Conservation (phyloP, 177 flowering plant species). For the Vitis hybrid region DNA sequence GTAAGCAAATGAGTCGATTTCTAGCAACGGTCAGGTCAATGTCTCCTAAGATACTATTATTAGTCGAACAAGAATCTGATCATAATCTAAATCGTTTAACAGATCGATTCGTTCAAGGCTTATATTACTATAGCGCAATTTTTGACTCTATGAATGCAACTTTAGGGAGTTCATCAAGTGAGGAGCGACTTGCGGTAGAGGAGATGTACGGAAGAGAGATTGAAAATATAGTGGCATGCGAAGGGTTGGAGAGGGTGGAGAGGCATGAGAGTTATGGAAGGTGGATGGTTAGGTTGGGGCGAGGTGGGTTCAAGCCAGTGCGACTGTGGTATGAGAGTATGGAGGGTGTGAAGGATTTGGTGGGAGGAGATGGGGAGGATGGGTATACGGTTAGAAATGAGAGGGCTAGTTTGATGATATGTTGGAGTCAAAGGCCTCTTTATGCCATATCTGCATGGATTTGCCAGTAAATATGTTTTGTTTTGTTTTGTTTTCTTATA, state of each 20-base stretch:
- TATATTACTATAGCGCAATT: constrained; percentile 40
- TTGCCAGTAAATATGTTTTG: constrained; percentile 8
- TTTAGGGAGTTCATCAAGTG: constrained; percentile 6
- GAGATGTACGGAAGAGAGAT: constrained; percentile 49
- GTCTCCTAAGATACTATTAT: constrained; percentile 36
- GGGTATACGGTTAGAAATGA: constrained; percentile 31
- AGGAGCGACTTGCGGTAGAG: constrained; percentile 31
- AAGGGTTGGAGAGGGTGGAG: constrained; percentile 43
- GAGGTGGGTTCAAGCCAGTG: constrained; percentile 36
- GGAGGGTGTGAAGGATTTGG: constrained; percentile 20
- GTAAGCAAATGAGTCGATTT: constrained; percentile 25
- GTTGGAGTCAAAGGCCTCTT: constrained; percentile 49
- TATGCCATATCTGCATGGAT: constrained; percentile 42
- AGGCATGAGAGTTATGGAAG: constrained; percentile 36
- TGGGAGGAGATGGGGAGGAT: constrained; percentile 16
- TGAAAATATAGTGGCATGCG: constrained; percentile 43
- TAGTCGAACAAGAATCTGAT: constrained; percentile 43
- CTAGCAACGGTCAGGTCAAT: constrained; percentile 21
- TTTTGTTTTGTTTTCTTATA: background rate
- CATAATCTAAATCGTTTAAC: constrained; percentile 29
- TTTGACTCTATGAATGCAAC: constrained; percentile 36
- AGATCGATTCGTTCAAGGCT: constrained; percentile 37
- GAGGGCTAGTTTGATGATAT: constrained; percentile 34
- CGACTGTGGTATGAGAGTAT: constrained; percentile 23
- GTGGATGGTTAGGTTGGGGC: constrained; percentile 33